Percentiles rank a stretch among this genome's conserved stretches.
phyloP scores from a whole-genome alignment of 805 yeast species.

The Ogataea thermomethanolica region DNA sequence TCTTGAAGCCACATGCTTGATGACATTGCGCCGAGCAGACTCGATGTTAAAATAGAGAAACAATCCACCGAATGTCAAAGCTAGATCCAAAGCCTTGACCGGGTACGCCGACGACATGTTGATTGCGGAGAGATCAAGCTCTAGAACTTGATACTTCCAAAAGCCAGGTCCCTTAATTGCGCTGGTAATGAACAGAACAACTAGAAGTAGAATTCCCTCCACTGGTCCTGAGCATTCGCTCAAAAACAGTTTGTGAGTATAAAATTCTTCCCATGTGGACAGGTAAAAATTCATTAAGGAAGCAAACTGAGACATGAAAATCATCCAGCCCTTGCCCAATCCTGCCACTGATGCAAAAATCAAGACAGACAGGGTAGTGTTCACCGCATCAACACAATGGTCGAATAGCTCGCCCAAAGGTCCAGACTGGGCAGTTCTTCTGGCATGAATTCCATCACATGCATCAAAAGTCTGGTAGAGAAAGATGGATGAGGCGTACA shows the following conservation, averaged over 20 bases:
- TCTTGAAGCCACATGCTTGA: slow-evolving; percentile 35
- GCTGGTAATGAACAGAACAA: slow-evolving; percentile 52
- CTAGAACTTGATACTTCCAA: slow-evolving; percentile 50
- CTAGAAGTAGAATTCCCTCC: slow-evolving; percentile 77
- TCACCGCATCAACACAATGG: slow-evolving; percentile 69
- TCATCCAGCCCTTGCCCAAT: slow-evolving; percentile 62
- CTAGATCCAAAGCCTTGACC: slow-evolving; percentile 41
- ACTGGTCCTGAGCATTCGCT: slow-evolving; percentile 90
- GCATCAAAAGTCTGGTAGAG: slow-evolving; percentile 95
- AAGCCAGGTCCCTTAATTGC: slow-evolving; percentile 66
- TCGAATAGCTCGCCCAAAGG: slow-evolving; percentile 94
- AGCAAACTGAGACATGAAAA: slow-evolving; percentile 66
- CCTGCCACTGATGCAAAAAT: slow-evolving; percentile 75
- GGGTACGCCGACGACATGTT: slow-evolving; percentile 27
- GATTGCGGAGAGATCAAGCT: slow-evolving; percentile 37
- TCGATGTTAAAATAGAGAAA: slow-evolving; percentile 61
- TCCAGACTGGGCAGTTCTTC: slow-evolving; percentile 92
- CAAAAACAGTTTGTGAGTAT: slow-evolving; percentile 77
- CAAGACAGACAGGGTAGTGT: slow-evolving; percentile 72
- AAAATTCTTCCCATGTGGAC: slow-evolving; percentile 95
- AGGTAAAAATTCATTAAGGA: slow-evolving; percentile 77
- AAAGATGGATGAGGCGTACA: slow-evolving; percentile 79
- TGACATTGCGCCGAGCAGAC: slow-evolving; percentile 63
- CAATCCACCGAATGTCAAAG: slow-evolving; percentile 48
- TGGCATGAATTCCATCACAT: slow-evolving; percentile 93